Base-by-base conservation (phyloP, 495 filamentous ascomycete species). In the Daldinia concentrica region DNA sequence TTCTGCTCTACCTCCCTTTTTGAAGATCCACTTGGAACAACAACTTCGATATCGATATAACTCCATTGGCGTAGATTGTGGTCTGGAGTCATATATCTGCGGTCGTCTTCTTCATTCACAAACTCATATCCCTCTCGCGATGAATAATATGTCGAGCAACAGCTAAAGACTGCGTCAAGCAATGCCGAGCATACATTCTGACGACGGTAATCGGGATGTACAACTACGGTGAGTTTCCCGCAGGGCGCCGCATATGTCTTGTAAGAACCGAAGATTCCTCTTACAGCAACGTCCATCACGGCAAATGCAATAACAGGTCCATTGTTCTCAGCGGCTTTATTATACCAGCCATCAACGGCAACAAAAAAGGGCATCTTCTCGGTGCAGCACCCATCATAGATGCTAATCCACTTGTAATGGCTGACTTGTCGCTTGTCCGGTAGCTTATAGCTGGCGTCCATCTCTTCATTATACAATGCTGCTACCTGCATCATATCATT, bases 331-430 rank as follows among this genome's bases (percentile, higher is more conserved):
- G 43, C 43, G 22, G 43, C 17, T 3, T 3, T 9, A 48, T 24
- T 45, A 27, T 58, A 29, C 24, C 59, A 73, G 1, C 79, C 79
- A 7, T 66, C 59, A 2, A 80, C 72, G 22, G 82, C 82, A 4
- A 82, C 81, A 4, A 85, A 39, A 51, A 85, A 84, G 0, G 82
- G 82, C 66, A 82, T 71, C 17, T 71, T 58, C 11, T 78, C 62
- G 5, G 50, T 14, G 17, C 55, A 27, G 19, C 74, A 55, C 8
- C 50, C 65, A 1, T 34, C 17, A 19, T 80, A 68, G 37, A 84
- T 11, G 59, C 51, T 30, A 82, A 77, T 1, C 74, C 67, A 0
- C 59, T 48, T 0, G 58, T 11, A 0, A n/a, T 27, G 4, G 80
- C 19, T 19, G 8, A 82, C 56, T 3, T 73, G 77, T 15, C 65